phyloP scores from a whole-genome alignment of 2,329 filamentous ascomycete genomes.

The Aspergillus eucalypticola region DNA sequence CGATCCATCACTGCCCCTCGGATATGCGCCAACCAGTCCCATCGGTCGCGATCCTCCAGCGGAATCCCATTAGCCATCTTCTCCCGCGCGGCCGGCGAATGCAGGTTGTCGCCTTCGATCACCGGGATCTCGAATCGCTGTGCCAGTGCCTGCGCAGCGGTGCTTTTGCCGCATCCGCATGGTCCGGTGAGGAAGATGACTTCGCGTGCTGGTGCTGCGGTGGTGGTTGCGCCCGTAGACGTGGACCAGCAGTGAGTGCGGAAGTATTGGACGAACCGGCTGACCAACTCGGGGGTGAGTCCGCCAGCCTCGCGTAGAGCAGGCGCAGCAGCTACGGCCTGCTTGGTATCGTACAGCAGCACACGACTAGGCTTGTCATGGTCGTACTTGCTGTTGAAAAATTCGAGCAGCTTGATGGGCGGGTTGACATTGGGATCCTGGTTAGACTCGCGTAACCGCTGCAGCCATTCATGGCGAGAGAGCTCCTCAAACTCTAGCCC shows the following conservation, averaged over 20 bases:
- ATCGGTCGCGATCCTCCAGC: conserved; percentile 54
- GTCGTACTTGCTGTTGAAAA: conserved; percentile 55
- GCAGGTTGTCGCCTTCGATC: conserved; percentile 55
- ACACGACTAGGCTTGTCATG: conserved; percentile 28
- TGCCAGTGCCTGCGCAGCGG: conserved; percentile 50
- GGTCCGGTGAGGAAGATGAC: conserved; percentile 49
- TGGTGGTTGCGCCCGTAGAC: neutral
- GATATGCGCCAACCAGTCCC: conserved; percentile 52
- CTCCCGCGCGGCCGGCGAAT: conserved; percentile 51
- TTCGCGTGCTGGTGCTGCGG: conserved; percentile 5
- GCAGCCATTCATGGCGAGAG: conserved; percentile 29
- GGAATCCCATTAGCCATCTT: conserved; percentile 55
- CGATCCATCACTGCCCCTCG: conserved; percentile 23
- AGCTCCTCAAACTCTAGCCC: conserved; percentile 39
- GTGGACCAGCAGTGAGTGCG: conserved; percentile 18
- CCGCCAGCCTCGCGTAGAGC: conserved; percentile 16
- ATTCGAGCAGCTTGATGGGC: conserved; percentile 55
- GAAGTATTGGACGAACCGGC: conserved; percentile 19
- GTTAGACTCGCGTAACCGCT: conserved; percentile 47
- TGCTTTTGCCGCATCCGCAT: conserved; percentile 57
- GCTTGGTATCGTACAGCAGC: conserved; percentile 31
- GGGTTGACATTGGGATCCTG: conserved; percentile 53
- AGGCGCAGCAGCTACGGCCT: conserved; percentile 18
- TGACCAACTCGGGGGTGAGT: conserved; percentile 11
- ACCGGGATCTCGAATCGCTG: conserved; percentile 33